These are phyloP conservation scores for Westerdykella aurantiaca DNA, from an alignment of 2,329 filamentous ascomycete species.

Conservation along the genomic window DNA sequence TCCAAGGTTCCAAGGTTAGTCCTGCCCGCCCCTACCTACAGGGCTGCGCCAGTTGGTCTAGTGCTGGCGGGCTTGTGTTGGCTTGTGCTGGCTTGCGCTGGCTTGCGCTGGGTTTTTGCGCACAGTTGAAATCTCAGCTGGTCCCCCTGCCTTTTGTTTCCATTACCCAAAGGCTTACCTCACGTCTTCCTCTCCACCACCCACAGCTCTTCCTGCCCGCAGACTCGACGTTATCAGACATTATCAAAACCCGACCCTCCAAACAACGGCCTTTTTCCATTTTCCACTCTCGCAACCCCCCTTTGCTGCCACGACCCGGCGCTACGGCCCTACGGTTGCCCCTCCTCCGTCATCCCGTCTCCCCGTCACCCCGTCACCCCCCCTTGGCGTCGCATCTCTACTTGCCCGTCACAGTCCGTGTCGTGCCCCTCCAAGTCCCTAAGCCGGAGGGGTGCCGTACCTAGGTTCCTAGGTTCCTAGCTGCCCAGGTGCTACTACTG, in stretches of 20 bases:
- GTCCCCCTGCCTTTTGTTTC: constrained; percentile 30
- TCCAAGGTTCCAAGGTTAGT: no score
- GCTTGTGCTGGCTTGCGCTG: no score
- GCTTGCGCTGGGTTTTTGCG: no score
- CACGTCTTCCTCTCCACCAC: constrained; percentile 37
- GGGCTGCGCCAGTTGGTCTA: no score
- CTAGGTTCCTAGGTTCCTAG: no score
- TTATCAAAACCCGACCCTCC: constrained; percentile 39
- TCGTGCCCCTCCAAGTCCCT: constrained; percentile 31
- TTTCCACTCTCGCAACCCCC: constrained; percentile 27
- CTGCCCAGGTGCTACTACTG: no score
- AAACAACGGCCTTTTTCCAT: constrained; percentile 26
- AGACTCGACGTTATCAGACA: constrained; percentile 38
- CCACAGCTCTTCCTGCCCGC: constrained; percentile 17
- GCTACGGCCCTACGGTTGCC: constrained; percentile 30
- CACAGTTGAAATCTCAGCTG: constrained; percentile 8
- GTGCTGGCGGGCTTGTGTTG: no score
- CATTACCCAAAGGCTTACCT: constrained; percentile 48
- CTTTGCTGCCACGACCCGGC: neutral
- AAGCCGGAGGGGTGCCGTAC: constrained; percentile 38
- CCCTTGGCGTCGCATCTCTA: constrained; percentile 27
- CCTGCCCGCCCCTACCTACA: no score
- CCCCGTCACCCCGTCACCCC: constrained; percentile 9
- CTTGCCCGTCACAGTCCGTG: constrained; percentile 3
- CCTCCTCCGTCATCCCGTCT: constrained; percentile 10